These are phyloP conservation scores for Coprinopsis sp. DNA, from an alignment of 768 basidiomycete genomes.

Conservation along the genomic window DNA sequence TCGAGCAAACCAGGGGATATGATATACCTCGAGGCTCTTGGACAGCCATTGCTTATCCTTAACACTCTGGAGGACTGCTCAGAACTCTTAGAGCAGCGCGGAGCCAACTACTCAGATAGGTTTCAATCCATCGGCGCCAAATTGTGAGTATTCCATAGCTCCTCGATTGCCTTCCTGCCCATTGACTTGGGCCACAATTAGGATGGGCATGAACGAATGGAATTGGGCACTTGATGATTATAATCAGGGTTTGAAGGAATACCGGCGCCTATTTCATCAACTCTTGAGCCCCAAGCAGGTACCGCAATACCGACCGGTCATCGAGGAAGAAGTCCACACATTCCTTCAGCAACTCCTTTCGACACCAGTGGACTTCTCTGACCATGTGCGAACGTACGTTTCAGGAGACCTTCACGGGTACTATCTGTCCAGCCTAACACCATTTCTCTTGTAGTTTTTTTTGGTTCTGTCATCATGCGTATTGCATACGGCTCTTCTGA, in stretches of 20 bases:
- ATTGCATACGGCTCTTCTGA: constrained; percentile 5
- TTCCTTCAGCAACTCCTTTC: constrained; percentile 18
- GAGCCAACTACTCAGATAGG: constrained; percentile 24
- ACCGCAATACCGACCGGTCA: constrained; percentile 18
- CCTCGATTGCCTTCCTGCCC: neutral
- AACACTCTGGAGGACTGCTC: constrained; percentile 20
- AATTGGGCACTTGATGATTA: constrained; percentile 7
- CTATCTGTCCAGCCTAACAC: no score
- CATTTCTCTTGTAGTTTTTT: no score
- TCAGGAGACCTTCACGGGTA: no score
- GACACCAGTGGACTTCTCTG: constrained; percentile 19
- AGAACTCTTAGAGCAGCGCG: constrained; percentile 24
- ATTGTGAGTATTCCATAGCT: neutral
- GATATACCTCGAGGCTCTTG: constrained; percentile 23
- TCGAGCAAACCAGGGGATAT: constrained; percentile 10
- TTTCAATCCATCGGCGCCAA: neutral
- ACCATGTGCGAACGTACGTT: no score
- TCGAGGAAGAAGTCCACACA: constrained; percentile 19
- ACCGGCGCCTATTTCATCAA: constrained; percentile 20
- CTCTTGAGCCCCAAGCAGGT: constrained; percentile 20
- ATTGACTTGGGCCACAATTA: no score
- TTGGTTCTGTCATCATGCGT: constrained; percentile 8
- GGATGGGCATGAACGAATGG: neutral
- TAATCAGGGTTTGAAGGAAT: constrained; percentile 21
- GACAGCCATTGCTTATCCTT: constrained; percentile 21